Evolutionary conservation across 169 alveolate species (phyloP).

Genomic region (Plasmodium inui): DNA sequence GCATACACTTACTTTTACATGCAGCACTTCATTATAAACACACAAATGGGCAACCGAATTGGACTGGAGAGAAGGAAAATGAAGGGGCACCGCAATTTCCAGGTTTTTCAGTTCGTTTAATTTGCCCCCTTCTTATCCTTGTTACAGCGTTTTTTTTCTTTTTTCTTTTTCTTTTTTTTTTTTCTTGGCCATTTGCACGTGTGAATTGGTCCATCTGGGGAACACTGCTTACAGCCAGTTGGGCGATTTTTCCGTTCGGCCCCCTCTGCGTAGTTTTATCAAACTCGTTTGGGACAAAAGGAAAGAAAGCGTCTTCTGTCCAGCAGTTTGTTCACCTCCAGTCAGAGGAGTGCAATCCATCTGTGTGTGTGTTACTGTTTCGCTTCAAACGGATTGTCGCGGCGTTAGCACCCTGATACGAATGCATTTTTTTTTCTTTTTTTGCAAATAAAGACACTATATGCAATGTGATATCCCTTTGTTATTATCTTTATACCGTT

Average conservation of each 20-base stretch:
- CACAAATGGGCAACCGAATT: background rate
- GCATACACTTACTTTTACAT: background rate
- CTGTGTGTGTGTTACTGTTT: background rate
- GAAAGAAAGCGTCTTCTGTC: background rate
- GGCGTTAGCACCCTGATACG: background rate
- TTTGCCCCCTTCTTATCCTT: background rate
- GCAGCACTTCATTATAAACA: background rate
- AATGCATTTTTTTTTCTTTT: constrained; percentile 9
- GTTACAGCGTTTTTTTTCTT: background rate
- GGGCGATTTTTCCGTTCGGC: background rate
- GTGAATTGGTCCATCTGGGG: background rate
- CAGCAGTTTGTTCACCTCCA: background rate
- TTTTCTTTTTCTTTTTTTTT: too few species aligned
- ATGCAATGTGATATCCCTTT: background rate
- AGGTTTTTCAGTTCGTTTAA: background rate
- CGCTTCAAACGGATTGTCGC: background rate
- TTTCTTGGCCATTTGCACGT: background rate
- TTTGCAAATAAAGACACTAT: background rate
- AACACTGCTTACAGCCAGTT: background rate
- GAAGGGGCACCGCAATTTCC: background rate
- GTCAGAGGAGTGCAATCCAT: background rate
- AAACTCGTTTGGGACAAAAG: background rate
- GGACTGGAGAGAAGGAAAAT: background rate
- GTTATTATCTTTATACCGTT: background rate
- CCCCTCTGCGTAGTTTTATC: background rate